These are phyloP conservation scores for Pleurotus djamor DNA, from an alignment of 768 basidiomycete genomes.

Conservation along the genomic window DNA sequence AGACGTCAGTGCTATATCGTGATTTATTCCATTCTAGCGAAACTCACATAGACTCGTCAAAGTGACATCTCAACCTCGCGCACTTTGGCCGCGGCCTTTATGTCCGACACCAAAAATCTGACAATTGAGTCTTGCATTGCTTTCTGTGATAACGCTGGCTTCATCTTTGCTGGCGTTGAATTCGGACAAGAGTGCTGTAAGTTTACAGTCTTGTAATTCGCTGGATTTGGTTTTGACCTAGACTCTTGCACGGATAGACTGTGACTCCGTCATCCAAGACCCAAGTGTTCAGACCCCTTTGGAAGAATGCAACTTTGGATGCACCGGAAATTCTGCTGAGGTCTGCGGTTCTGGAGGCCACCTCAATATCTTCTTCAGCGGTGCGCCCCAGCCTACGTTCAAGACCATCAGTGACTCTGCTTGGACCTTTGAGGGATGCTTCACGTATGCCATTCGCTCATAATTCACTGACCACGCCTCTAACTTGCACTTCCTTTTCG, in stretches of 20 bases:
- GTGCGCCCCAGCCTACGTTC: slow-evolving; percentile 44
- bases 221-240: neutral
- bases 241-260: slow-evolving; percentile 36
- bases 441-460: slow-evolving; percentile 38
- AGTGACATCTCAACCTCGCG: slow-evolving; percentile 42
- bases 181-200: slow-evolving; percentile 52
- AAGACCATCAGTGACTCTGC: slow-evolving; percentile 39
- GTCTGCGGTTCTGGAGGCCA: slow-evolving; percentile 51
- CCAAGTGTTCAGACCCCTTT: slow-evolving; percentile 40
- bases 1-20: neutral
- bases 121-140: slow-evolving; percentile 43
- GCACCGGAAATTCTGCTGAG: slow-evolving; percentile 53
- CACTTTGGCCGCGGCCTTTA: slow-evolving; percentile 45
- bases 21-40: neutral
- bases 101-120: slow-evolving; percentile 43
- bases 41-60: neutral
- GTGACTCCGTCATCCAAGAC: slow-evolving; percentile 53
- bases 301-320: slow-evolving; percentile 50
- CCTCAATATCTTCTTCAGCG: slow-evolving; percentile 55
- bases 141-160: slow-evolving; percentile 32
- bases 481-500: neutral
- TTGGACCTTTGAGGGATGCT: slow-evolving; percentile 66
- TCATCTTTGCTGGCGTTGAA: slow-evolving; percentile 63
- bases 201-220: slow-evolving; percentile 12
- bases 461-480: neutral